A percentile compares a stretch with the other conserved stretches of the same genome.
Evolutionary conservation across 1,139 yeast genomes (phyloP).

Genomic region (Tardiomyces digboiensis): DNA sequence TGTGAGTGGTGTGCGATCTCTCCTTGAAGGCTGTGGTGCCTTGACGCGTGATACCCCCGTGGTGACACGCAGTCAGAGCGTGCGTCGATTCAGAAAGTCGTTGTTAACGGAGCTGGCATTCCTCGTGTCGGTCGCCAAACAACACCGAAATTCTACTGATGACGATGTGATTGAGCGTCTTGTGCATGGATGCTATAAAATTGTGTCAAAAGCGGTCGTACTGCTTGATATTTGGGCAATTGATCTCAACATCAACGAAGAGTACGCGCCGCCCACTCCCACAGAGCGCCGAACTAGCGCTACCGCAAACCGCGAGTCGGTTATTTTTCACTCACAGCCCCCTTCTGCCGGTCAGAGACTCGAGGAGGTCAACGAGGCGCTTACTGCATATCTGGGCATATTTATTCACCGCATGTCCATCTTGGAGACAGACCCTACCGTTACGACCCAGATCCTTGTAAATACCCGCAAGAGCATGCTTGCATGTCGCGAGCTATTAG

Average conservation of each 20-base stretch:
- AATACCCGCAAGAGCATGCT: slow-evolving; percentile 32
- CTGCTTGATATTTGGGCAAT: slow-evolving; percentile 64
- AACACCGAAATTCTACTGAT: slow-evolving; percentile 64
- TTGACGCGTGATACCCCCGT: slow-evolving; percentile 75
- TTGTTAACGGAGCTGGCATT: slow-evolving; percentile 88
- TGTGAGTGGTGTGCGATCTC: slow-evolving; percentile 73
- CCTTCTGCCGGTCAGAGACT: slow-evolving; percentile 67
- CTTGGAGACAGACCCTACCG: slow-evolving; percentile 22
- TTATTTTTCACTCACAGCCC: slow-evolving; percentile 32
- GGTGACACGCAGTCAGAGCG: slow-evolving; percentile 59
- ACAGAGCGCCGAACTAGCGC: background rate
- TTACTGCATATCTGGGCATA: slow-evolving; percentile 58
- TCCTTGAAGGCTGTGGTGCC: slow-evolving; percentile 73
- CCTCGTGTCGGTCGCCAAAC: slow-evolving; percentile 78
- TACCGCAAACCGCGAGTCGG: slow-evolving; percentile 16
- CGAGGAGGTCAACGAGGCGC: slow-evolving; percentile 62
- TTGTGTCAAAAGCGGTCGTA: slow-evolving; percentile 61
- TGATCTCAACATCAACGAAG: background rate
- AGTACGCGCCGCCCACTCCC: background rate
- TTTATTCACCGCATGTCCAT: slow-evolving; percentile 25
- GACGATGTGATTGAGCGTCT: slow-evolving; percentile 58
- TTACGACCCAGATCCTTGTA: slow-evolving; percentile 26
- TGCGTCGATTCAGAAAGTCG: slow-evolving; percentile 67
- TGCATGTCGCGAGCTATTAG: slow-evolving; percentile 32
- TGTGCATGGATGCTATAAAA: slow-evolving; percentile 64